These are phyloP conservation scores for Candida fluviatilis DNA, from an alignment of 805 yeast species.

Conservation along the genomic window DNA sequence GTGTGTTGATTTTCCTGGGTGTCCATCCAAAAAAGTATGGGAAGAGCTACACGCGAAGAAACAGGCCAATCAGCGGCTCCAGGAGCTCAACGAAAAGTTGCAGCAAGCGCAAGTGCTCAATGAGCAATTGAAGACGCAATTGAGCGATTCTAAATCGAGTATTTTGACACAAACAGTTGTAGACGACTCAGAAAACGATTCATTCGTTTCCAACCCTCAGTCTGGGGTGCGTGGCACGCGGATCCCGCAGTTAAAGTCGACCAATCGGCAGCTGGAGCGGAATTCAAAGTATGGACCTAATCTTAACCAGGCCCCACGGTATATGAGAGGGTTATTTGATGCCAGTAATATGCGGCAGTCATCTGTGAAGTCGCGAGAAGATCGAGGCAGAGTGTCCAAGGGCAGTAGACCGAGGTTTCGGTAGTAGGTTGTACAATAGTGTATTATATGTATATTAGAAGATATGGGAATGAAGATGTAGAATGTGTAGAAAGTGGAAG, in stretches of 20 bases:
- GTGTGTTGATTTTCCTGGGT: constrained; percentile 68
- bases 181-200: constrained; percentile 16
- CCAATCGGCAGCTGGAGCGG: background rate
- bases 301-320: constrained; percentile 41
- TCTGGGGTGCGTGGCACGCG: constrained; percentile 8
- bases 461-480: too few species aligned
- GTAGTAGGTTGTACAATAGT: constrained; percentile 5
- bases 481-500: too few species aligned
- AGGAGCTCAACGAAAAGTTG: constrained; percentile 17
- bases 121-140: constrained; percentile 17
- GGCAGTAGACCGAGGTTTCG: constrained; percentile 17
- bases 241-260: constrained; percentile 17
- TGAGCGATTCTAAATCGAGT: constrained; percentile 7
- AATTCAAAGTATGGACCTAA: constrained; percentile 25
- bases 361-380: background rate
- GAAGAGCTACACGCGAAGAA: constrained; percentile 24
- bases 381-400: background rate
- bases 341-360: constrained; percentile 7
- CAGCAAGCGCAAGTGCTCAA: constrained; percentile 19
- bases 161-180: background rate
- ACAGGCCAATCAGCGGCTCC: constrained; percentile 19
- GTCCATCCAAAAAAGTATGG: constrained; percentile 32
- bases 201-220: constrained; percentile 16
- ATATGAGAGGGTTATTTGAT: constrained; percentile 36
- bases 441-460: background rate